Base-by-base conservation (phyloP, 106 monocot genomes). In the Dactylorhiza incarnata region DNA sequence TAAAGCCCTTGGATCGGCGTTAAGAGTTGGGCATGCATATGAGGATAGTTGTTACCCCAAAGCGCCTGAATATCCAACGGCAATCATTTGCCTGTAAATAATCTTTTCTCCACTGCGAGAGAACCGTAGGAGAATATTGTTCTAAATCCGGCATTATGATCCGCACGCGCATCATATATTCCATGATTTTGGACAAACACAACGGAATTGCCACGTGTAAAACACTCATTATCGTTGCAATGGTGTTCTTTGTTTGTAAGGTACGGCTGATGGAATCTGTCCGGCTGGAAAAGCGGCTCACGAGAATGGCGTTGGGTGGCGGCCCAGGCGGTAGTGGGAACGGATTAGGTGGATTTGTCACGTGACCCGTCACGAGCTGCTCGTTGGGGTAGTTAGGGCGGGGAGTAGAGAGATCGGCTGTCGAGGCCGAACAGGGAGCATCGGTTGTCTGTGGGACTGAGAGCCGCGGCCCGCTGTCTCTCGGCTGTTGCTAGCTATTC, bases 281-380 rank as follows among this genome's bases (percentile, higher is more conserved):
- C 10, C 4, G 37, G 66, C 14, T 37, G 29, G 29, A 66, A 66
- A 66, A 43, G 66, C 10, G 37, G 37, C 66, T 66, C 66, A 66
- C 66, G 66, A 66, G 37, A 9, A 13, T 24, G 37, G 66, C 29
- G 66, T 10, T 29, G 66, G 66, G 66, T 66, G 52, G 52, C 52
- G 52, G 52, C 37, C 37, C 37, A 29, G 37, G 14, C 54, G 54
- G 37, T n/a, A 15, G 62, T 1, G 7, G 23, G 22, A 66, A 66
- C 24, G 24, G 66, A 66, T 66, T 66, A 66, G 26, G 37, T 37
- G 29, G 58, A 59, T 9, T 66, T 37, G 12, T 66, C 66, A 66
- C 66, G 66, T 66, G 66, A 66, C 66, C 37, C 29, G 20, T 66
- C 66, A 66, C 66, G 66, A 66, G 66, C 66, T 29, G 66, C 6